Evolutionary conservation across 176 grass and related monocot genomes (phyloP).

Genomic region (Echinochloa phyllopogon): DNA sequence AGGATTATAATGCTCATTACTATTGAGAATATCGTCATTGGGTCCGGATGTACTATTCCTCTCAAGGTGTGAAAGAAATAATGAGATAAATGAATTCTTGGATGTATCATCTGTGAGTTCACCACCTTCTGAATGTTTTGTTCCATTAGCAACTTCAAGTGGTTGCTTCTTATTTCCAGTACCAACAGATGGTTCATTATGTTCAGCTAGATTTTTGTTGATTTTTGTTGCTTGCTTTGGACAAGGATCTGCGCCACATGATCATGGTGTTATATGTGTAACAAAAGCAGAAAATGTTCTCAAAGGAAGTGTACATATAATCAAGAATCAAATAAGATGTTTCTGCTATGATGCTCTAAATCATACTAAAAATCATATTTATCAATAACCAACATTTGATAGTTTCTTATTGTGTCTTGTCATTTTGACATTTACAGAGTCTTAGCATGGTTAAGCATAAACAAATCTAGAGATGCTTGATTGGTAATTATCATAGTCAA

Average conservation of each 20-base stretch:
- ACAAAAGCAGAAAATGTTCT: conserved; percentile 19
- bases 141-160: conserved; percentile 39
- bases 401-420: conserved; percentile 6
- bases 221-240: conserved; percentile 53
- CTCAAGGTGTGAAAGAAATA: conserved; percentile 99
- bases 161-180: conserved; percentile 47
- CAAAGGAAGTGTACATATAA: conserved; percentile 16
- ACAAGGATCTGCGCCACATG: conserved; percentile 59
- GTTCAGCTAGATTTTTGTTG: conserved; percentile 46
- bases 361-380: conserved; percentile 1
- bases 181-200: conserved; percentile 35
- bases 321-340: conserved; percentile 28
- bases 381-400: conserved; percentile 18
- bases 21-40: conserved; percentile 70
- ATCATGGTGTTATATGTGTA: conserved; percentile 41
- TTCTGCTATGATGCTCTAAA: conserved; percentile 29
- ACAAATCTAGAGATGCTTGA: conserved; percentile 18
- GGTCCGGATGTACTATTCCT: conserved; percentile 66
- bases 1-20: conserved; percentile 61
- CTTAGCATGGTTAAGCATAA: conserved; percentile 17
- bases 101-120: conserved; percentile 50
- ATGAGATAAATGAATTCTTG: conserved; percentile 85
- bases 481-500: conserved; percentile 27
- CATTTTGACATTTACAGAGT: conserved; percentile 18
- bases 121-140: conserved; percentile 47